phyloP scores from a whole-genome alignment of 1,139 yeast genomes.

The Yamadazyma friedrichii region DNA sequence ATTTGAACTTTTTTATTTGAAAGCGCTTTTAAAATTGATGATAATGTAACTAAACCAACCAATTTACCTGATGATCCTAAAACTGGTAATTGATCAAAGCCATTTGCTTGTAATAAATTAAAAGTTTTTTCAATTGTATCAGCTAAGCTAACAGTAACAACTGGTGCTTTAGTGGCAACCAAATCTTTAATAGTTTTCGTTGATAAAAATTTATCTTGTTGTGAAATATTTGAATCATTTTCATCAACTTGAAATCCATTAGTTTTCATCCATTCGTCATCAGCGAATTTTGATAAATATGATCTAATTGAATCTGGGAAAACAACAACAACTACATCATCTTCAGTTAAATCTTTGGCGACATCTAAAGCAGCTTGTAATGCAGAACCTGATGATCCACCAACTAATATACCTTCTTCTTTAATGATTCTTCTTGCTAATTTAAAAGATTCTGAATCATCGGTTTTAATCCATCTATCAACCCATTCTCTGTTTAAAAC shows the following conservation, averaged over 20 bases:
- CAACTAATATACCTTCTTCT: slow-evolving; percentile 85
- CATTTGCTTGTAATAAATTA: slow-evolving; percentile 69
- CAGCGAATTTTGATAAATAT: slow-evolving; percentile 83
- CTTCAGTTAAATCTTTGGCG: slow-evolving; percentile 67
- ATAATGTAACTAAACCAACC: slow-evolving; percentile 75
- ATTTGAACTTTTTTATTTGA: slow-evolving; percentile 62
- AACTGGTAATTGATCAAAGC: slow-evolving; percentile 86
- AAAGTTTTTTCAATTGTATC: slow-evolving; percentile 69
- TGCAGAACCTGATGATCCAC: slow-evolving; percentile 87
- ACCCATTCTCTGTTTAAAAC: slow-evolving; percentile 67
- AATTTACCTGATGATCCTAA: slow-evolving; percentile 59
- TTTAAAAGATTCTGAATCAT: slow-evolving; percentile 76
- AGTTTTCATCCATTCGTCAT: slow-evolving; percentile 87
- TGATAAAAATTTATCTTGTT: slow-evolving; percentile 51
- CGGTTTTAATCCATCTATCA: slow-evolving; percentile 85
- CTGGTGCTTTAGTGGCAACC: slow-evolving; percentile 68
- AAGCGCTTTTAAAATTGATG: slow-evolving; percentile 66
- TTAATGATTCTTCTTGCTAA: slow-evolving; percentile 80
- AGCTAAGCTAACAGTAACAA: slow-evolving; percentile 66
- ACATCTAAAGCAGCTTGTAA: slow-evolving; percentile 77
- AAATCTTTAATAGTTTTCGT: slow-evolving; percentile 61
- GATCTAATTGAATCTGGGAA: slow-evolving; percentile 90
- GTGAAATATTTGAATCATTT: slow-evolving; percentile 38
- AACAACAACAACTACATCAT: slow-evolving; percentile 75
- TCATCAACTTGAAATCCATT: slow-evolving; percentile 65